Percentiles rank a stretch among this genome's conserved stretches.
These are phyloP conservation scores for Paraglomus occultum DNA, from an alignment of 192 early-diverging fungal species.

Conservation along the genomic window DNA sequence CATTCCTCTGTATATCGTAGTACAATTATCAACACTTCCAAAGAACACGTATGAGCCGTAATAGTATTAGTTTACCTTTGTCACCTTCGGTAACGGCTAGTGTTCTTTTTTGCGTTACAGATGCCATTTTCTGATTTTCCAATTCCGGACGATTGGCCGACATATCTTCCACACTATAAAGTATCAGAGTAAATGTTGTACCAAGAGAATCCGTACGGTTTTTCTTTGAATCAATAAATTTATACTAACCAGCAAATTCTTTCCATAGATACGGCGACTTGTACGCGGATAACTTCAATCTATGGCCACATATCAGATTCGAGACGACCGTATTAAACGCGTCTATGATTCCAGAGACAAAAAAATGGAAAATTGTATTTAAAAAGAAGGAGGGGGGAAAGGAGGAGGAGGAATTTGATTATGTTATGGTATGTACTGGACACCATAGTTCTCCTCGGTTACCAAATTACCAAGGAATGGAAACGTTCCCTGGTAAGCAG, in stretches of 20 bases:
- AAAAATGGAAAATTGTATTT: constrained; percentile 11
- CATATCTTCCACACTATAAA: constrained; percentile 46
- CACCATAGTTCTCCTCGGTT: constrained; percentile 55
- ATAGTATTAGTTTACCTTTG: not conserved
- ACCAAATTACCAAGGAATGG: constrained; percentile 53
- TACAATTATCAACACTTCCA: constrained; percentile 56
- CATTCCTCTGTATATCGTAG: constrained; percentile 56
- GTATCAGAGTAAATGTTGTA: constrained; percentile 42
- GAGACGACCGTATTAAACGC: constrained; percentile 49
- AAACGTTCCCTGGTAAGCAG: constrained; percentile 47
- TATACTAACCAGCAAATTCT: not conserved
- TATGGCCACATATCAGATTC: constrained; percentile 53
- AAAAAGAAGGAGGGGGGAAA: constrained; percentile 6
- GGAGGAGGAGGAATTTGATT: constrained; percentile 55
- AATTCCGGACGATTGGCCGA: constrained; percentile 58
- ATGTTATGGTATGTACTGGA: constrained; percentile 60
- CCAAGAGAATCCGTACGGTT: not conserved
- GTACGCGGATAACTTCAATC: constrained; percentile 49
- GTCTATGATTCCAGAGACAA: constrained; percentile 39
- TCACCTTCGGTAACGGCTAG: constrained; percentile 44
- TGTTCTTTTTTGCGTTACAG: not conserved
- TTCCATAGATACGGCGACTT: constrained; percentile 46
- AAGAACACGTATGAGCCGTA: constrained; percentile 34
- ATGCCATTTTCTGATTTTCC: constrained; percentile 57
- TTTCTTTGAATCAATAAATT: constrained; percentile 48